A percentile compares a stretch with the other conserved stretches of the same genome.
Conservation (phyloP, 169 alveolate genomes). For the Fabrea salina region DNA sequence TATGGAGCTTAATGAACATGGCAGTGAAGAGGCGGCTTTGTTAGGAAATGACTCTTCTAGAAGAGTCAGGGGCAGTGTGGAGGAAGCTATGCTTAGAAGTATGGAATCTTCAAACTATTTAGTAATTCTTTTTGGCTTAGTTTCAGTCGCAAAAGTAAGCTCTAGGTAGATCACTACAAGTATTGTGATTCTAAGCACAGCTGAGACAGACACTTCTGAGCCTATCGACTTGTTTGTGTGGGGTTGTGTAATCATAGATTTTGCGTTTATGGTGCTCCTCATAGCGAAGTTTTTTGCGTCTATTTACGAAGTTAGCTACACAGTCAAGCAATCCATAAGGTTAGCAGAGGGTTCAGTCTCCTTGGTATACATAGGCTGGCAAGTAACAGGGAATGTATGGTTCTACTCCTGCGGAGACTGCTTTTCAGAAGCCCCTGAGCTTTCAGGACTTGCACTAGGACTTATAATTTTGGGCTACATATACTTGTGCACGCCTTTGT, state of each 20-base stretch:
- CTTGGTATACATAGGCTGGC: conserved; percentile 4
- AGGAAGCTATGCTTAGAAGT: not conserved
- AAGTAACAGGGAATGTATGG: conserved; percentile 27
- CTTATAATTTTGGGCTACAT: conserved; percentile 22
- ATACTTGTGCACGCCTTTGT: not conserved
- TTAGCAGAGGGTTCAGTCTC: not conserved
- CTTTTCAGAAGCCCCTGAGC: not conserved
- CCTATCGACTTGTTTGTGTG: not conserved
- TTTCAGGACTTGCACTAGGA: not conserved
- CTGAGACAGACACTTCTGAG: not conserved
- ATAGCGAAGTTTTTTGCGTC: not conserved
- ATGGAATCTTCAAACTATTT: not conserved
- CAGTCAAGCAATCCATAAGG: not conserved
- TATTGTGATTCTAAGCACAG: not conserved
- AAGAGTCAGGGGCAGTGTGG: not conserved
- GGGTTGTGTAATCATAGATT: not conserved
- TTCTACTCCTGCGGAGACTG: conserved; percentile 5
- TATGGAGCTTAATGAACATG: too few relatives aligned
- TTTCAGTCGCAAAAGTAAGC: not conserved
- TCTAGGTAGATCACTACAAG: too few relatives aligned
- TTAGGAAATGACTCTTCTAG: too few relatives aligned
- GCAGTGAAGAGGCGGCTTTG: too few relatives aligned
- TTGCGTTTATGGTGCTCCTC: not conserved
- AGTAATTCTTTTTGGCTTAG: not conserved
- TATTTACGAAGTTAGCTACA: not conserved